A percentile compares a stretch with the other conserved stretches of the same genome.
phyloP scores from a whole-genome alignment of 352 stramenopile genomes.

The Phytophthora capsici region DNA sequence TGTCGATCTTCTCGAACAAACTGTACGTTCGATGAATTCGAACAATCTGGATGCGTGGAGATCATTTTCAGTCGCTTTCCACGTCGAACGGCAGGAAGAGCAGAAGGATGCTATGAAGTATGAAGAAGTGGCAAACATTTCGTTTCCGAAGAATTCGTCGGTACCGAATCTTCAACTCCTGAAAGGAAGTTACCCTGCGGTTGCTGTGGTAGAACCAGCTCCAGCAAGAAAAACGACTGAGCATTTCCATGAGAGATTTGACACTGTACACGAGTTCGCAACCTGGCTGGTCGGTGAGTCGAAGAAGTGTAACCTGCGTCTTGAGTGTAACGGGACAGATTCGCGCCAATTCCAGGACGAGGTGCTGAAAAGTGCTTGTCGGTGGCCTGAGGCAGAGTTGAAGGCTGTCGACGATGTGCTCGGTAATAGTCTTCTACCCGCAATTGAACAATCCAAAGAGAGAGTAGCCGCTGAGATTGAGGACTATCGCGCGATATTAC shows the following conservation, averaged over 20 bases:
- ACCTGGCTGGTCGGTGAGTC: slow-evolving; percentile 32
- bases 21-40: slow-evolving; percentile 24
- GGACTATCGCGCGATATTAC: slow-evolving; percentile 23
- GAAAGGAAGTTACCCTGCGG: slow-evolving; percentile 49
- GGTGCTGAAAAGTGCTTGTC: slow-evolving; percentile 27
- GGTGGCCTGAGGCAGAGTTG: slow-evolving; percentile 35
- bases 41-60: slow-evolving; percentile 46
- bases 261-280: slow-evolving; percentile 21
- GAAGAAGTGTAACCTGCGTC: slow-evolving; percentile 19
- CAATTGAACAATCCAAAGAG: slow-evolving; percentile 30
- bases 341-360: not conserved
- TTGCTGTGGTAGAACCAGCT: slow-evolving; percentile 33
- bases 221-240: slow-evolving; percentile 30
- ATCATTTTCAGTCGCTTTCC: slow-evolving; percentile 50
- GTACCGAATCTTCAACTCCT: slow-evolving; percentile 23
- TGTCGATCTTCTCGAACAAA: slow-evolving; percentile 31
- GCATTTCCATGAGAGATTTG: slow-evolving; percentile 8
- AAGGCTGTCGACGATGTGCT: slow-evolving; percentile 29
- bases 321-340: slow-evolving; percentile 8
- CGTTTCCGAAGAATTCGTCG: not conserved
- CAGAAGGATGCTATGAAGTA: slow-evolving; percentile 51
- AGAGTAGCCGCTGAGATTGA: slow-evolving; percentile 24
- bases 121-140: slow-evolving; percentile 10
- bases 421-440: slow-evolving; percentile 22
- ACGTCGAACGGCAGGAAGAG: slow-evolving; percentile 59